These are phyloP conservation scores for Populus ilicifolia DNA, from an alignment of 345 rosid genomes.

Conservation along the genomic window DNA sequence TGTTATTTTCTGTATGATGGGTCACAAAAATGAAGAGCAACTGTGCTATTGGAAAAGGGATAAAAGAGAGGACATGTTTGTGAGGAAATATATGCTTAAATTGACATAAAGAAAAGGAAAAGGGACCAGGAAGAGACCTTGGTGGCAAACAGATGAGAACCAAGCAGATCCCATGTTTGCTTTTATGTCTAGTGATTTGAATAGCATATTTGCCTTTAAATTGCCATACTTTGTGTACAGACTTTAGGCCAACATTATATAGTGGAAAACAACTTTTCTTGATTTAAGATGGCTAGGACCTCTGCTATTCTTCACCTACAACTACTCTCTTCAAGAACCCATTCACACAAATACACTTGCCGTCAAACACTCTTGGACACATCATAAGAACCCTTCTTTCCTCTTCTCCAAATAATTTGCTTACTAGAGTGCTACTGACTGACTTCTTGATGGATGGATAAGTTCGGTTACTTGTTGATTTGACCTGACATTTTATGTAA, in stretches of 20 bases:
- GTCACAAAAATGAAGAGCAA: background rate
- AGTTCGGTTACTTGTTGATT: no score
- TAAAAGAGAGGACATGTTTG: background rate
- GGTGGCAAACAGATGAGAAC: slow-evolving; percentile 53
- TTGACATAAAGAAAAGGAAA: slow-evolving; percentile 5
- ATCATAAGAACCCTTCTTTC: background rate
- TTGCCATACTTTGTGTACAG: slow-evolving; percentile 23
- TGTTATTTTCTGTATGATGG: background rate
- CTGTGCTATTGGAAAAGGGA: background rate
- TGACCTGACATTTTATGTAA: no score
- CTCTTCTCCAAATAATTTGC: background rate
- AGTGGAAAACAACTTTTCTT: slow-evolving; percentile 52
- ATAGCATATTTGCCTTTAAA: slow-evolving; percentile 40
- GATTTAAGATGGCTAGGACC: slow-evolving; percentile 30
- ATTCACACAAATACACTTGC: background rate
- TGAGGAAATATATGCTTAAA: background rate
- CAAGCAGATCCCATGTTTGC: slow-evolving; percentile 47
- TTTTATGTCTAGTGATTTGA: slow-evolving; percentile 47
- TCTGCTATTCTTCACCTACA: background rate
- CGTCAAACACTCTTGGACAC: background rate
- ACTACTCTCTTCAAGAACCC: background rate
- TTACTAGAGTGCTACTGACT: no score
- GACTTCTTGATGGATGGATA: no score
- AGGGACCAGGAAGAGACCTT: slow-evolving; percentile 41
- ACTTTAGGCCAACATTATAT: slow-evolving; percentile 49